A percentile compares a stretch with the other conserved stretches of the same genome.
phyloP scores from a whole-genome alignment of 345 rosid species.

The Stellera chamaejasme region DNA sequence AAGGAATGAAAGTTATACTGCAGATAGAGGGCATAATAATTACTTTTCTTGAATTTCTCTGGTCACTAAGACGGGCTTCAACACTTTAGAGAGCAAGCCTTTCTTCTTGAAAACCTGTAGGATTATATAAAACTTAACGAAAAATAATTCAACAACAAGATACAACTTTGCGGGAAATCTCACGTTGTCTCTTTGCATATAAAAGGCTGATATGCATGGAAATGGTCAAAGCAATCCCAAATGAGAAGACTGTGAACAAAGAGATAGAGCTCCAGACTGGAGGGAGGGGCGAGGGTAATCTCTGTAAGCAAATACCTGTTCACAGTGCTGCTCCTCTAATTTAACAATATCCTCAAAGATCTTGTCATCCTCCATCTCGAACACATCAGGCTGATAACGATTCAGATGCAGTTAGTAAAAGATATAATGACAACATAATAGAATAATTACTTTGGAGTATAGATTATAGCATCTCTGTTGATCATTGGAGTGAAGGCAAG shows the following conservation, averaged over 20 bases:
- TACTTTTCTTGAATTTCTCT: constrained; percentile 77
- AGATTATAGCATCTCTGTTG: too few relatives aligned
- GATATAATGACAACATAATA: neutral
- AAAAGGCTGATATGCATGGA: constrained; percentile 4
- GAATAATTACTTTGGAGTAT: too few relatives aligned
- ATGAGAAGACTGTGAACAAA: constrained; percentile 3
- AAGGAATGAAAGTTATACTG: constrained; percentile 9
- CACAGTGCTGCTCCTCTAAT: constrained; percentile 51
- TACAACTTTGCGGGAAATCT: constrained; percentile 9
- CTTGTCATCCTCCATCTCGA: constrained; percentile 51
- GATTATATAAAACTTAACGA: constrained; percentile 13
- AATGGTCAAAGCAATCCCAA: neutral
- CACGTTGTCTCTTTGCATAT: constrained; percentile 2
- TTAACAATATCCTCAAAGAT: constrained; percentile 45
- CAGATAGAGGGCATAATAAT: constrained; percentile 16
- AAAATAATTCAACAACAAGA: constrained; percentile 2
- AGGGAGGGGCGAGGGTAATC: neutral
- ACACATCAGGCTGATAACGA: constrained; percentile 42
- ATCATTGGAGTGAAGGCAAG: too few relatives aligned
- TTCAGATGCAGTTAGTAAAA: constrained; percentile 11
- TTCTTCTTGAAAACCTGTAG: constrained; percentile 68
- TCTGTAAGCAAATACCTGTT: constrained; percentile 51
- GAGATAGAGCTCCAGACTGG: neutral
- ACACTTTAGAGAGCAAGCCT: constrained; percentile 45
- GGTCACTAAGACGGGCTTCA: constrained; percentile 49